A percentile compares a stretch with the other conserved stretches of the same genome.
These are phyloP conservation scores for Marasmius sp. DNA, from an alignment of 1,284 basidiomycete genomes.

Conservation along the genomic window DNA sequence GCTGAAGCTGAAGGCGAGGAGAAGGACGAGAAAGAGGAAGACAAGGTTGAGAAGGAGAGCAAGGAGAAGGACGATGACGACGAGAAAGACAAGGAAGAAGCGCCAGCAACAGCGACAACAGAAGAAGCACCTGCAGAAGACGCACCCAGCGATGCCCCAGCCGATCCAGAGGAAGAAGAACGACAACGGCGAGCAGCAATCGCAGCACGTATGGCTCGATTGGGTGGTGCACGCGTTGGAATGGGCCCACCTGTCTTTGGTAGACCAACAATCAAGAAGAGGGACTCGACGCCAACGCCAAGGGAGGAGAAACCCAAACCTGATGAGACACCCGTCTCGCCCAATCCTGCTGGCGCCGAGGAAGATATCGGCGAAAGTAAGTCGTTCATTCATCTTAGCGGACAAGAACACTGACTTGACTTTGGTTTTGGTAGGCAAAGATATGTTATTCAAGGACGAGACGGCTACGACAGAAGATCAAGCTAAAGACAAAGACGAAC, in stretches of 20 bases:
- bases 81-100: constrained; percentile 9
- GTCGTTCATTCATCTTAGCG: background rate
- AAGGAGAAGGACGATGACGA: constrained; percentile 18
- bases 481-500: background rate
- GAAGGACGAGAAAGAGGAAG: constrained; percentile 11
- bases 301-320: constrained; percentile 23
- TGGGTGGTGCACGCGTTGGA: constrained; percentile 84
- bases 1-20: constrained; percentile 41
- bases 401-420: background rate
- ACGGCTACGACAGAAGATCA: background rate
- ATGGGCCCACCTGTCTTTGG: constrained; percentile 73
- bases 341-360: background rate
- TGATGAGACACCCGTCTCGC: constrained; percentile 6
- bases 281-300: constrained; percentile 22
- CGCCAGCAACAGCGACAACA: constrained; percentile 17
- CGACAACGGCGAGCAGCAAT: constrained; percentile 76
- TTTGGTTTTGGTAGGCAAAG: background rate
- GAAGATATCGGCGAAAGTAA: background rate
- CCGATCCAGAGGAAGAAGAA: constrained; percentile 76
- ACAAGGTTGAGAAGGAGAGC: constrained; percentile 14
- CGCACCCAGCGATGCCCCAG: constrained; percentile 37
- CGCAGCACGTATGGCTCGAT: constrained; percentile 86
- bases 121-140: constrained; percentile 28
- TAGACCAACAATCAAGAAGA: constrained; percentile 46
- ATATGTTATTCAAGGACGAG: background rate